Evolutionary conservation across 1,284 basidiomycete genomes (phyloP), one percentile per base, ranked within the genome.

Genomic region (Thecaphora frezii): DNA sequence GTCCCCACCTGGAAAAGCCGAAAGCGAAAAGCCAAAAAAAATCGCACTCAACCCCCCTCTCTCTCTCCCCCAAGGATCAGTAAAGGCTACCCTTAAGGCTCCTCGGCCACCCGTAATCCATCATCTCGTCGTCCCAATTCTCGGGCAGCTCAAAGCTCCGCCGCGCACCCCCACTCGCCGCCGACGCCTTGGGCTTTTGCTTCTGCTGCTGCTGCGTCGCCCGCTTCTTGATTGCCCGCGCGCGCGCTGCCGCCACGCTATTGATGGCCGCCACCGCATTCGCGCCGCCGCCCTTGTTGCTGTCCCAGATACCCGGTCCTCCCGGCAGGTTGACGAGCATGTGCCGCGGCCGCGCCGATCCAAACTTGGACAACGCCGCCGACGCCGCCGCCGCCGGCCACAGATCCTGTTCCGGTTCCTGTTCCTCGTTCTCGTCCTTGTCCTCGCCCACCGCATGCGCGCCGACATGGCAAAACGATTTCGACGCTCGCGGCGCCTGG

Each of bases 291-390:
- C 63, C 63, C 25, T 38, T 66, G 44, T 66, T 61, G 58, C 49
- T 66, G 50, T 66, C 63, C 63, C 63, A 66, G 45, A 66, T 66
- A 8, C 63, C 63, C 5, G 58, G 63, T 48, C 63, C 63, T 40
- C 63, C 63, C 3, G 63, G 63, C 48, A 66, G 28, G 42, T 66
- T 66, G 48, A 66, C 58, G 24, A 66, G 36, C n/a, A 66, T 61
- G 50, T 66, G 63, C 22, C 63, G 63, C 30, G 63, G 63, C 33
- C 57, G 57, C 10, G 63, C 54, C 5, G 63, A 61, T 14, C 63
- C 63, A 12, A 58, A 61, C 45, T 61, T 66, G 52, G 54, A 58
- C 33, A 52, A 55, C 7, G 63, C n/a, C n/a, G n/a, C 63, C 18
- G 63, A 66, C 7, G 33, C 33, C 4, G 33, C 33, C 9, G 25